phyloP scores from a whole-genome alignment of 176 grass and related monocot species.

The Oryza meridionalis region DNA sequence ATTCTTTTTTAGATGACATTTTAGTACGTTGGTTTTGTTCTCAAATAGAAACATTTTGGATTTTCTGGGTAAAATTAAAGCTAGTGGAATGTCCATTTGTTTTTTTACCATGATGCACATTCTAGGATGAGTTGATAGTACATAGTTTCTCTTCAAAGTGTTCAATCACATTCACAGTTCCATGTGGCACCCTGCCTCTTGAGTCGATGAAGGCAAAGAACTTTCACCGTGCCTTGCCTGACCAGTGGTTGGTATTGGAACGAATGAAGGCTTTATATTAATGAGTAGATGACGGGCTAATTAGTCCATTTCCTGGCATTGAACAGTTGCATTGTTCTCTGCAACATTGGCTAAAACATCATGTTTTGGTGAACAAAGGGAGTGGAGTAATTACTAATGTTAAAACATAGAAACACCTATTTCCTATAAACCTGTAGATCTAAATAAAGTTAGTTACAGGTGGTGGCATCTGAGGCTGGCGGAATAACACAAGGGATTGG shows the following conservation, averaged over 20 bases:
- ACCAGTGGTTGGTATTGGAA: background rate
- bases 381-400: background rate
- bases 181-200: too few species aligned
- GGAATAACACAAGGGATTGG: slow-evolving; percentile 99
- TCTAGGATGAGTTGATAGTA: too few species aligned
- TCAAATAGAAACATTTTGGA: too few species aligned
- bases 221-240: too few species aligned
- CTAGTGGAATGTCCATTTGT: too few species aligned
- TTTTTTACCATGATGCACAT: too few species aligned
- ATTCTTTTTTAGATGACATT: too few species aligned
- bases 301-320: background rate
- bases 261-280: background rate
- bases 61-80: too few species aligned
- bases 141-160: too few species aligned
- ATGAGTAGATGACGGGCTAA: background rate
- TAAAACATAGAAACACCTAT: slow-evolving; percentile 20
- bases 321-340: background rate
- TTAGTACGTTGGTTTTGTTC: too few species aligned
- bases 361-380: background rate
- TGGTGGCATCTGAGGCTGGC: slow-evolving; percentile 93
- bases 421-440: slow-evolving; percentile 27
- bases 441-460: slow-evolving; percentile 63
- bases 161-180: too few species aligned
- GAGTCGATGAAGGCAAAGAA: too few species aligned
- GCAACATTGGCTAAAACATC: background rate